Base-by-base conservation (phyloP, 2,329 filamentous ascomycete species). In the Hypoxylon rubiginosum region DNA sequence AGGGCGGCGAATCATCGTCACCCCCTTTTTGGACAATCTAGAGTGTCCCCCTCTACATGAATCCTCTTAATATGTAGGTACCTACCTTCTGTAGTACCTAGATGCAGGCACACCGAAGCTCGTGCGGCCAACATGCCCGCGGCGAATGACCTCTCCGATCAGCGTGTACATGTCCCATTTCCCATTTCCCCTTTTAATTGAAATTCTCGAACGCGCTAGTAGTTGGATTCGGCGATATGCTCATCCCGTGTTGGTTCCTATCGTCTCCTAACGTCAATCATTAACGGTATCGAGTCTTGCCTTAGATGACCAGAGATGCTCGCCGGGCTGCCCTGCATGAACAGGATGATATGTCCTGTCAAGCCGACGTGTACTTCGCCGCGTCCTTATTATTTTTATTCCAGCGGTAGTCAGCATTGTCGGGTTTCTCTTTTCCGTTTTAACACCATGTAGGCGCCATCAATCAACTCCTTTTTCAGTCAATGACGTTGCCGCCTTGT, bases 361-460 rank as follows among this genome's bases (percentile, higher is more conserved):
- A 43, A 62, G 53, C 62, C 58, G 56, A 65, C 56, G 59, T 68
- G 56, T 58, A 41, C 66, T 60, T 58, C 52, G 56, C 63, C 56
- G 55, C 55, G 19, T 59, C 51, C 50, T 51, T 50, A 58, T 21
- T 58, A 17, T 26, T 46, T 39, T 51, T 34, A 21, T 28, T 4
- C 21, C 46, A 58, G 52, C 59, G 30, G 46, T 48, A 60, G 62
- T 66, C 58, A 66, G 55, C 55, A 36, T 34, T 36, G 10, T 24
- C 21, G 21, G 2, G 13, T 39, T n/a, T 48, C 45, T n/a, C 48
- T 26, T n/a, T 61, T 54, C 43, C 51, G 30, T 56, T 17, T 61
- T 45, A 41, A 45, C 45, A 21, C 39, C 50, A 46, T 50, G 53
- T 61, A 66, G 63, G 52, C 66, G 50, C 53, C 59, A 56, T 63